phyloP scores from a whole-genome alignment of 2,329 filamentous ascomycete genomes.

The Fusarium musae region DNA sequence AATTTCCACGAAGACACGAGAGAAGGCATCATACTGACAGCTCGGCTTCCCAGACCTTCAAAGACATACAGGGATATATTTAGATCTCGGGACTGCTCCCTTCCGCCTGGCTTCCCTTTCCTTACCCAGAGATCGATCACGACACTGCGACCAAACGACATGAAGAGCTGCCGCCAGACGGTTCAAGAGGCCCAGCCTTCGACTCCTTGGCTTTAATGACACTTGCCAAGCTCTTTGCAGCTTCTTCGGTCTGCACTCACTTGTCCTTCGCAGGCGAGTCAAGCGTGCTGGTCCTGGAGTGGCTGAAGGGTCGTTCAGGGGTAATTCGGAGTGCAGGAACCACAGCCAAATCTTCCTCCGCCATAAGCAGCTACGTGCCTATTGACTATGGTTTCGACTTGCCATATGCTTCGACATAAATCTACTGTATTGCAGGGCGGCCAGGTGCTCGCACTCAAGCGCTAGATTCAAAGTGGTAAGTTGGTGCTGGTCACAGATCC shows the following conservation, averaged over 20 bases:
- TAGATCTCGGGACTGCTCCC: background rate
- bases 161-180: background rate
- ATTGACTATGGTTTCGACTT: fast-evolving
- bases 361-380: background rate
- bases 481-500: background rate
- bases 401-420: no score
- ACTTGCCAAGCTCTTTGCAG: fast-evolving
- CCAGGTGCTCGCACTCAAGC: background rate
- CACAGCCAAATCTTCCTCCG: background rate
- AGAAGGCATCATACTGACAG: background rate
- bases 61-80: fast-evolving
- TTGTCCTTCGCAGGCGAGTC: background rate
- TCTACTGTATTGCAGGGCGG: fast-evolving
- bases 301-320: background rate
- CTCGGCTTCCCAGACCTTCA: background rate
- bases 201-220: no score
- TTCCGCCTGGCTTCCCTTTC: background rate
- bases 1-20: background rate
- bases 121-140: background rate
- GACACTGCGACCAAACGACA: background rate
- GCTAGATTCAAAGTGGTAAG: background rate
- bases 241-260: background rate
- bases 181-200: no score
- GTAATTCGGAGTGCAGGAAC: background rate
- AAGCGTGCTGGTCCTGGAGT: background rate